phyloP scores from a whole-genome alignment of 1,284 basidiomycete species.

The Inonotus obliquus region DNA sequence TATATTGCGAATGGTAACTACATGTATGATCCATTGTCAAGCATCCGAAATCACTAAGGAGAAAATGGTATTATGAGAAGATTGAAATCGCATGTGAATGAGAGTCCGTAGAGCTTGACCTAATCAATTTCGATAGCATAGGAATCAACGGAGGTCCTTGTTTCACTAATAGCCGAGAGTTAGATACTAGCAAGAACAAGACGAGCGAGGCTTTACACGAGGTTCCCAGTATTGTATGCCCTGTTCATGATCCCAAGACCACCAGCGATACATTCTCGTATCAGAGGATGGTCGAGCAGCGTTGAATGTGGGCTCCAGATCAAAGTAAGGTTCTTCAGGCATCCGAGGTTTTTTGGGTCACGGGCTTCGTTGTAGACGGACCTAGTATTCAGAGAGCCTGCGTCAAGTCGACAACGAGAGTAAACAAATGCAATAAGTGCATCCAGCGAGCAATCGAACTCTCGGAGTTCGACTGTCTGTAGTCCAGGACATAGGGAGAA shows the following conservation, averaged over 20 bases:
- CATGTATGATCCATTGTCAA: too few species aligned
- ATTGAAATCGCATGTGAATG: too few species aligned
- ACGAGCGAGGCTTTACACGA: not conserved
- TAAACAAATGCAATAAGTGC: not conserved
- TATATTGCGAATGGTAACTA: too few species aligned
- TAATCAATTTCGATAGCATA: not conserved
- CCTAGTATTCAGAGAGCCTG: not conserved
- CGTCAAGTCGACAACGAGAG: not conserved
- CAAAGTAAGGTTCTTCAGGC: conserved; percentile 3
- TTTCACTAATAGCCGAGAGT: not conserved
- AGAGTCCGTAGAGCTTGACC: not conserved
- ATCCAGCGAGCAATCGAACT: conserved; percentile 4
- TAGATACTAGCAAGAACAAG: not conserved
- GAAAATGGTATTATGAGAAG: too few species aligned
- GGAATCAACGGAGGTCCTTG: not conserved
- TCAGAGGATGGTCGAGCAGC: not conserved
- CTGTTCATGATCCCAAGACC: conserved; percentile 1
- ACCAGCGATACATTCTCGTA: conserved; percentile 1
- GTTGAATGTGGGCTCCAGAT: conserved; percentile 7
- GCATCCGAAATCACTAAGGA: too few species aligned
- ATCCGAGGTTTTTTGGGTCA: not conserved
- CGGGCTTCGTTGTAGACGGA: not conserved
- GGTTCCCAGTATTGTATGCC: not conserved
- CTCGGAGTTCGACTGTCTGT: conserved; percentile 5
- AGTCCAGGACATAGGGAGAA: conserved; percentile 6